Percentiles rank a stretch among this genome's conserved stretches.
Evolutionary conservation across 2,329 filamentous ascomycete species (phyloP).

Genomic region (Cordyceps pruinosa): DNA sequence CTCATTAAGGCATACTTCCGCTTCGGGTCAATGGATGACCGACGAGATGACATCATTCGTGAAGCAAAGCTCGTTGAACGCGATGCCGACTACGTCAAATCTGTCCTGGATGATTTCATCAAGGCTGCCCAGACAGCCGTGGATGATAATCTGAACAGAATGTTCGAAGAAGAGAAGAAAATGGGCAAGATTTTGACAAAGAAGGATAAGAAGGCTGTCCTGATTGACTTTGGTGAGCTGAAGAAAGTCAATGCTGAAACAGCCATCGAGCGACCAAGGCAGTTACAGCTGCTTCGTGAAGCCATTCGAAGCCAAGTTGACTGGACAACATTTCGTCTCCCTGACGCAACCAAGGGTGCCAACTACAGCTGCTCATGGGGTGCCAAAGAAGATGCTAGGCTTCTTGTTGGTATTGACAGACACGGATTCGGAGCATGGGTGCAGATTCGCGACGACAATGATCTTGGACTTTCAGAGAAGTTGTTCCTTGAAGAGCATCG

Average conservation of each 20-base stretch:
- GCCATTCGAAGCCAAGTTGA: conserved; percentile 62
- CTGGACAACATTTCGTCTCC: conserved; percentile 73
- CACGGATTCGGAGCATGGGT: conserved; percentile 96
- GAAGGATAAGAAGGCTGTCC: conserved; percentile 94
- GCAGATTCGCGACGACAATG: conserved; percentile 84
- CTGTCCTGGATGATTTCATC: conserved; percentile 70
- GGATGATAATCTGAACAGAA: conserved; percentile 60
- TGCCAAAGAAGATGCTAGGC: conserved; percentile 90
- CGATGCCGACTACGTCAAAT: conserved; percentile 71
- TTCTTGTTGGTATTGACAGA: conserved; percentile 84
- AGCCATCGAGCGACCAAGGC: conserved; percentile 80
- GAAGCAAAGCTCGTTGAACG: conserved; percentile 80
- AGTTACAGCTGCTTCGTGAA: conserved; percentile 77
- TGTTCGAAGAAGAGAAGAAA: conserved; percentile 76
- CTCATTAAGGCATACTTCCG: conserved; percentile 86
- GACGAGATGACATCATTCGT: conserved; percentile 76
- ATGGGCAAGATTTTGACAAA: conserved; percentile 79
- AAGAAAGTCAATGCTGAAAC: conserved; percentile 96
- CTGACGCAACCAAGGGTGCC: conserved; percentile 86
- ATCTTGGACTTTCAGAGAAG: conserved; percentile 80
- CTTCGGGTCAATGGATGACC: conserved; percentile 84
- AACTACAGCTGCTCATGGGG: conserved; percentile 92
- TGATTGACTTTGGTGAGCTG: conserved; percentile 89
- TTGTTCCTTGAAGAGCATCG: conserved; percentile 96
- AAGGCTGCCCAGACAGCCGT: conserved; percentile 50